Conservation (phyloP, 1,139 yeast species). For the Zygoascus meyerae region DNA sequence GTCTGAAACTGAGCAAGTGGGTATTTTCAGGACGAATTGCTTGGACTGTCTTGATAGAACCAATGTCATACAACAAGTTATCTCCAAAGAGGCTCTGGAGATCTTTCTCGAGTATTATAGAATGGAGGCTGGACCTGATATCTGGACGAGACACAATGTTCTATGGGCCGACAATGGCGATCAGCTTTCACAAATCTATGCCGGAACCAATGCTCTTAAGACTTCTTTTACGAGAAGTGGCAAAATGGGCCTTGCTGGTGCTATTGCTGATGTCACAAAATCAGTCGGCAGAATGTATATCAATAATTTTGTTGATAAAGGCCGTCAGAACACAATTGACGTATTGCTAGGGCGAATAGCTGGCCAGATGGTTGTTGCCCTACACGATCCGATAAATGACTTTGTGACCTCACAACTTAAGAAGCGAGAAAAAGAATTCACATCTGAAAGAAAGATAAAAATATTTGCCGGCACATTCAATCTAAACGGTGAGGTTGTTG, state of each 20-base stretch:
- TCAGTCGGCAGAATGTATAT: slow-evolving; percentile 93
- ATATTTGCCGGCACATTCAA: slow-evolving; percentile 85
- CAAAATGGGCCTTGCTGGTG: slow-evolving; percentile 94
- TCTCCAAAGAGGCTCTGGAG: slow-evolving; percentile 62
- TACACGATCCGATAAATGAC: slow-evolving; percentile 86
- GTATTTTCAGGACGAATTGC: slow-evolving; percentile 89
- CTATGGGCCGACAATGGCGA: slow-evolving; percentile 99
- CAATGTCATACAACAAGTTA: slow-evolving; percentile 83
- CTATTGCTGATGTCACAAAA: slow-evolving; percentile 91
- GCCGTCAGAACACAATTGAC: slow-evolving; percentile 83
- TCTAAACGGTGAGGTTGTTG: slow-evolving; percentile 64
- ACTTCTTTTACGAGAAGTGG: slow-evolving; percentile 93
- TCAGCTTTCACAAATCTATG: slow-evolving; percentile 90
- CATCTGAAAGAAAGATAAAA: slow-evolving; percentile 53
- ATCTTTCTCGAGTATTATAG: slow-evolving; percentile 54
- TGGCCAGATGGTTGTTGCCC: slow-evolving; percentile 61
- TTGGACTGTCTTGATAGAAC: slow-evolving; percentile 94
- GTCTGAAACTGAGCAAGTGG: slow-evolving; percentile 68
- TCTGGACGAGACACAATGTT: slow-evolving; percentile 63
- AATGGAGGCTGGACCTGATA: slow-evolving; percentile 40
- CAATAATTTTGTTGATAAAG: slow-evolving; percentile 90
- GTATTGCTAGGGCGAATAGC: slow-evolving; percentile 73
- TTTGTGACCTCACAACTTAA: slow-evolving; percentile 60
- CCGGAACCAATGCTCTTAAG: slow-evolving; percentile 95
- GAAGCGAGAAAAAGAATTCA: slow-evolving; percentile 49